These are phyloP conservation scores for Leccinum broughii DNA, from an alignment of 768 basidiomycete genomes.

Conservation along the genomic window DNA sequence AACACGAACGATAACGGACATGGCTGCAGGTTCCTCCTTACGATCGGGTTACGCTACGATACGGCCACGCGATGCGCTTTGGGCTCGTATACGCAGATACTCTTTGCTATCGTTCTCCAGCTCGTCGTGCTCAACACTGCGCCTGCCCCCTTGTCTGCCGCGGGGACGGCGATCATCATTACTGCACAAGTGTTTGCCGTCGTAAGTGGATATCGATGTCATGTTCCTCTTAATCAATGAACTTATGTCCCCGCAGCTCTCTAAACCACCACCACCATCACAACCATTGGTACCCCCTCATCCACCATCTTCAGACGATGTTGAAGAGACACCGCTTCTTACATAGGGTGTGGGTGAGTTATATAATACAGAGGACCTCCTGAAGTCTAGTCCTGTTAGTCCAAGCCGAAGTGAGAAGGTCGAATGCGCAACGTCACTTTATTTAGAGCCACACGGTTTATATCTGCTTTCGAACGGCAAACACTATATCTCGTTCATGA, in stretches of 20 bases:
- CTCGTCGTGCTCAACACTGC: constrained; percentile 59
- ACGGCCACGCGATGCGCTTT: constrained; percentile 63
- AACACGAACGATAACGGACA: not conserved
- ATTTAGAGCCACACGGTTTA: not conserved
- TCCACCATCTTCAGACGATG: not conserved
- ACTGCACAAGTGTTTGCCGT: constrained; percentile 14
- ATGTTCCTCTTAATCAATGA: not conserved
- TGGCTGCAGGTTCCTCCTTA: constrained; percentile 47
- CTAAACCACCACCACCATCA: not conserved
- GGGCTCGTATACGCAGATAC: constrained; percentile 60
- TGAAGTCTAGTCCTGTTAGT: not conserved
- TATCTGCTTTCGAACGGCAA: not conserved
- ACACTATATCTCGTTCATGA: not conserved
- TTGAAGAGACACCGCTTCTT: not conserved
- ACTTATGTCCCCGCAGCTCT: not conserved
- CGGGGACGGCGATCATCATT: constrained; percentile 68
- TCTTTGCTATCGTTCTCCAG: constrained; percentile 70
- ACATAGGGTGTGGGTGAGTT: not conserved
- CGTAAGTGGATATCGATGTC: constrained; percentile 1
- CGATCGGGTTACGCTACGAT: constrained; percentile 60
- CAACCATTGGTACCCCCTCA: not conserved
- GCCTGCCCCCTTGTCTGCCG: constrained; percentile 57
- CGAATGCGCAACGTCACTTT: not conserved
- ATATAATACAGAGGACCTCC: not conserved
- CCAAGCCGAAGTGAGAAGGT: not conserved